Evolutionary conservation across 2,329 filamentous ascomycete species (phyloP), one percentile per base, ranked within the genome.

Genomic region (Furcasterigmium furcatum): DNA sequence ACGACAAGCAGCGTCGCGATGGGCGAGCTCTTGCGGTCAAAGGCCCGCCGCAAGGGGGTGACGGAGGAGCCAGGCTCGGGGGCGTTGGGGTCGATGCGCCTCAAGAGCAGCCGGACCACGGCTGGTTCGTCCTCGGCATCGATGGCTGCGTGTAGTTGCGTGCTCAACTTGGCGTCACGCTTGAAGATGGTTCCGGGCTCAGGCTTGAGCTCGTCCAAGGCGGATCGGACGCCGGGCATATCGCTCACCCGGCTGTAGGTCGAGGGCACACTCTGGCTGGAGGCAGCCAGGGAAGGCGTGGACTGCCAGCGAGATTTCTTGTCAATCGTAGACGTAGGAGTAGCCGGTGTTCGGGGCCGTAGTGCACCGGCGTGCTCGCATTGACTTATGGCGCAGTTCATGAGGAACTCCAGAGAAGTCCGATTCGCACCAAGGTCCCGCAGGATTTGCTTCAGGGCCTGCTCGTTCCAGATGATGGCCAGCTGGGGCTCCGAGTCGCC

Each of bases 81-180:
- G 9, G 50, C 40, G 38, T 53, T 55, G 10, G 55, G 55, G 36
- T 57, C 48, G 25, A 52, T 50, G 6, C 50, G 41, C 20, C 54
- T 46, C 21, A 52, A 43, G 9, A 59, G 44, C 3, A 59, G 48
- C 38, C 46, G 47, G 9, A 57, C 47, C 18, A 59, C 50, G 36
- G 52, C 47, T 9, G 48, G 44, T 9, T 46, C 44, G 22, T 57
- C 55, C 22, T 39, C 47, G 32, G 43, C 41, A 19, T 58, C 55
- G 27, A 59, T 58, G 44, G 56, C 56, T 14, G 52, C 45, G 42
- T 59, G 56, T 18, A 59, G 41, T 36, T 55, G 48, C 16, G 52
- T 48, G 5, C 46, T 51, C 9, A 48, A 40, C 20, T 44, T 44
- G n/a, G 39, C 46, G 42, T 35, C 50, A 30, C 45, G 51, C 18